phyloP scores from a whole-genome alignment of 129 eudicot species.

The Tagetes erecta region DNA sequence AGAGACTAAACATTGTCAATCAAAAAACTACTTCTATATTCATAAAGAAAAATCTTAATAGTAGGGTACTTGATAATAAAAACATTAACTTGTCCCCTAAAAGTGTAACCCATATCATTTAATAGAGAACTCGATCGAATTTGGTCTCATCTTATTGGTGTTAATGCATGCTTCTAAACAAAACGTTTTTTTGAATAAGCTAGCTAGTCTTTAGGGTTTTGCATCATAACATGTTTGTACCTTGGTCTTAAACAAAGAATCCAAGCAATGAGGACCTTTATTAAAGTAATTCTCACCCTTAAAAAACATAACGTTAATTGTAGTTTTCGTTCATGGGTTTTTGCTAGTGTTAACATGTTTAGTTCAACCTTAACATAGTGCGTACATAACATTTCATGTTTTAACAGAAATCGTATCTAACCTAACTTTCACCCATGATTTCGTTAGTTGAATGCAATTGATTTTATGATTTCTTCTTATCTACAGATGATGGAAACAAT shows the following conservation, averaged over 20 bases:
- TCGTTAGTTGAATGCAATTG: too few species aligned
- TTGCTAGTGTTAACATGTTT: too few species aligned
- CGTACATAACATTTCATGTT: too few species aligned
- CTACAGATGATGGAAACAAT: too few species aligned
- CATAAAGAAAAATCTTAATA: background rate
- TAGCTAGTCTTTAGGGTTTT: conserved; percentile 15
- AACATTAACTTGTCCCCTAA: conserved; percentile 21
- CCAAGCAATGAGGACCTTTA: background rate
- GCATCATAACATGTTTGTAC: background rate
- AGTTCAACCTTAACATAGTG: too few species aligned
- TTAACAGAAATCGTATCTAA: too few species aligned
- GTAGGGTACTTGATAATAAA: background rate
- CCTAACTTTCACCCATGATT: too few species aligned
- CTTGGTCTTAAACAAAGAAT: conserved; percentile 7
- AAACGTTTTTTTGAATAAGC: background rate
- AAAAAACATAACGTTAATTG: too few species aligned
- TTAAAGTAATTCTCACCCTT: background rate
- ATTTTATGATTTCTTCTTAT: too few species aligned
- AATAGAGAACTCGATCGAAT: conserved; percentile 30
- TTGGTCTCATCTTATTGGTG: conserved; percentile 18
- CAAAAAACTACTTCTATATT: background rate
- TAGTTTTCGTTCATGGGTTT: too few species aligned
- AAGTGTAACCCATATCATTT: conserved; percentile 25
- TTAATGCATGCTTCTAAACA: background rate
- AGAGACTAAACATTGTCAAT: too few species aligned